These are phyloP conservation scores for Phalaenopsis hybrid DNA, from an alignment of 116 monocot genomes.

Conservation along the genomic window DNA sequence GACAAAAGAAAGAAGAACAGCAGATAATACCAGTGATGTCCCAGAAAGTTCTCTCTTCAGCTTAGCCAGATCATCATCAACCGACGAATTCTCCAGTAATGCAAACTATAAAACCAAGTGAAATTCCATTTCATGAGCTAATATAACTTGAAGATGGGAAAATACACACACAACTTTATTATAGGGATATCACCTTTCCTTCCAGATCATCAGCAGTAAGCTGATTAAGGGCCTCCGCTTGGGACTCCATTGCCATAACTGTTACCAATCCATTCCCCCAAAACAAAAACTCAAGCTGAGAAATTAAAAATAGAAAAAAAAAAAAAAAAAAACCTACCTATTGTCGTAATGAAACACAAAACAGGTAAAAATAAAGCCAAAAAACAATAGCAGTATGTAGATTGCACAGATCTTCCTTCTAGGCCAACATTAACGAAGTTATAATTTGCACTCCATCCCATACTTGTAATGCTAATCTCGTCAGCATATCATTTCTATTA, in stretches of 20 bases:
- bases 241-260: constrained; percentile 98
- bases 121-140: neutral
- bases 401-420: neutral
- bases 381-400: neutral
- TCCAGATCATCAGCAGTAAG: constrained; percentile 90
- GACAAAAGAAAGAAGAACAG: neutral
- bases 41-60: constrained; percentile 71
- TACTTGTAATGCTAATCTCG: neutral
- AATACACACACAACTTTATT: neutral
- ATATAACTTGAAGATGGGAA: neutral
- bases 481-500: neutral
- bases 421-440: neutral
- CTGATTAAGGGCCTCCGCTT: constrained; percentile 93
- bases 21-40: constrained; percentile 52
- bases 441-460: neutral
- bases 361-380: neutral
- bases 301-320: neutral
- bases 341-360: neutral
- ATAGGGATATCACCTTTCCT: constrained; percentile 64
- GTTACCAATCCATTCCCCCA: constrained; percentile 1
- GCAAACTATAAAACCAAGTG: constrained; percentile 63
- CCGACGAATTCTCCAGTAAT: constrained; percentile 79
- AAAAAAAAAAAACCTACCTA: neutral
- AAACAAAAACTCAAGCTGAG: constrained; percentile 3
- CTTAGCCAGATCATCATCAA: constrained; percentile 90